Conservation (phyloP, 495 filamentous ascomycete genomes). For the Parachaetomium inaequale region DNA sequence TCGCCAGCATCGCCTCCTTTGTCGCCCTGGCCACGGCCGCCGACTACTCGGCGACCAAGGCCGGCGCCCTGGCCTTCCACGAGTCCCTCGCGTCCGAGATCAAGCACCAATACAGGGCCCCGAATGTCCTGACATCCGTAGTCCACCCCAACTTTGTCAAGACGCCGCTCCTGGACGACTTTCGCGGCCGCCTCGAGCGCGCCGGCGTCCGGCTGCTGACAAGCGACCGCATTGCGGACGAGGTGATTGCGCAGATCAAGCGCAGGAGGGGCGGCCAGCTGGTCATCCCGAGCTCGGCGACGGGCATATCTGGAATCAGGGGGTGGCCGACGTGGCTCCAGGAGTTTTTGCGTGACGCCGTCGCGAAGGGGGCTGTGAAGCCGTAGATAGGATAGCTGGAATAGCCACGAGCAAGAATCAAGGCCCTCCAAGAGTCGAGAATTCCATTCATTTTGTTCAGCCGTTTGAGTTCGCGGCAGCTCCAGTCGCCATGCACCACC, state of each 20-base stretch:
- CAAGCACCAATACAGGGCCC: conserved; percentile 54
- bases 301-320: conserved; percentile 29
- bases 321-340: conserved; percentile 42
- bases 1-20: conserved; percentile 58
- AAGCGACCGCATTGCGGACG: conserved; percentile 58
- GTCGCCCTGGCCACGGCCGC: conserved; percentile 55
- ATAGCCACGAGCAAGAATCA: too few relatives aligned
- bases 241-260: conserved; percentile 52
- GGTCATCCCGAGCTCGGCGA: conserved; percentile 42
- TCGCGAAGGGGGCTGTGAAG: conserved; percentile 8
- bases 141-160: conserved; percentile 58
- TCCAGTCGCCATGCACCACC: too few relatives aligned
- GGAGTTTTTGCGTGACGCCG: conserved; percentile 27
- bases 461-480: too few relatives aligned
- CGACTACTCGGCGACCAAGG: conserved; percentile 64
- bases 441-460: too few relatives aligned
- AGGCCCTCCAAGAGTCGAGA: too few relatives aligned
- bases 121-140: conserved; percentile 57
- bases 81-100: conserved; percentile 62
- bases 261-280: conserved; percentile 53
- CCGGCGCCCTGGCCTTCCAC: conserved; percentile 62
- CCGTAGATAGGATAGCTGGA: not conserved
- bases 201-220: conserved; percentile 46
- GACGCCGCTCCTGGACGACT: conserved; percentile 52
- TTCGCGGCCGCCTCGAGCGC: conserved; percentile 46